Conservation (phyloP, 2,329 filamentous ascomycete species). For the Fusarium piperis region DNA sequence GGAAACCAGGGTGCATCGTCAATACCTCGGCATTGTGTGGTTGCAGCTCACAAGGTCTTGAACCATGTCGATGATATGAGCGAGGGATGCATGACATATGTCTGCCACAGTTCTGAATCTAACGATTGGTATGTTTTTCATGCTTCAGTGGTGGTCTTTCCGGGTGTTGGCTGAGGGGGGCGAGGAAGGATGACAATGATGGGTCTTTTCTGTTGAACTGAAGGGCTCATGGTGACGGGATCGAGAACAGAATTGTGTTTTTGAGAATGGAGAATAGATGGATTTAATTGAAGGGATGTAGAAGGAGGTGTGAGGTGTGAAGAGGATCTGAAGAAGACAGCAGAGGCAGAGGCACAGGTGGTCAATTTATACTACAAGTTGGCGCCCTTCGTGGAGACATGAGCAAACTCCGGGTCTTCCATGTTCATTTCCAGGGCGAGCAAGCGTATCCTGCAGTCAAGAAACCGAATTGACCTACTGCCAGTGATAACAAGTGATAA, state of each 20-base stretch:
- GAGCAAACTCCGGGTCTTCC: not conserved
- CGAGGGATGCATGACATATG: not conserved
- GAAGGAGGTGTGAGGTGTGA: not conserved
- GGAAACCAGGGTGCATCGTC: not conserved
- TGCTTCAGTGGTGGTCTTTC: not conserved
- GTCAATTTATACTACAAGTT: not conserved
- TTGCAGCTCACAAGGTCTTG: not conserved
- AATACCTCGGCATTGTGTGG: not conserved
- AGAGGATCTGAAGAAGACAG: not conserved
- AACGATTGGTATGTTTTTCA: not conserved
- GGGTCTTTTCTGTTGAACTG: not conserved
- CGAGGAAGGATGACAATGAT: not conserved
- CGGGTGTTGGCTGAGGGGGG: not conserved
- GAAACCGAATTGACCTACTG: not conserved
- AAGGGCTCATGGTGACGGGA: not conserved
- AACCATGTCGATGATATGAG: not conserved
- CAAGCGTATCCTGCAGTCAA: not conserved
- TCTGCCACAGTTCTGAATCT: not conserved
- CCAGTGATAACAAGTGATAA: not conserved
- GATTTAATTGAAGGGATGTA: not conserved
- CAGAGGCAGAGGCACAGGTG: not conserved
- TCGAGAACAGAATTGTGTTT: not conserved
- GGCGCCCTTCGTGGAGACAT: not conserved
- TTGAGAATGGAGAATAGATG: not conserved
- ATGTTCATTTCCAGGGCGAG: not conserved